Conservation (phyloP, 208 protist species). For the Crithidia bombi region DNA sequence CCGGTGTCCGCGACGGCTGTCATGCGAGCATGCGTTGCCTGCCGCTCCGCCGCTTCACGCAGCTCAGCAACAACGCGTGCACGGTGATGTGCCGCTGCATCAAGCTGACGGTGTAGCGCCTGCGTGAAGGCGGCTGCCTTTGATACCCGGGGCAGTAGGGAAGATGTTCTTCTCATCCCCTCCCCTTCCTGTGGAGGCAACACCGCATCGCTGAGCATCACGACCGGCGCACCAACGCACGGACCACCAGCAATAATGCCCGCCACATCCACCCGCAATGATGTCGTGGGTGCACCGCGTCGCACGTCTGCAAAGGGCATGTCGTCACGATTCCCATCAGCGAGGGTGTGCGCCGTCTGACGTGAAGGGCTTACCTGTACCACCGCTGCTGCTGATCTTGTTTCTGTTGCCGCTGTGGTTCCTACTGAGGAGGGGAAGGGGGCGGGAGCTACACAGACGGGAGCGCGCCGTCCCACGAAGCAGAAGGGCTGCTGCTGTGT, state of each 20-base stretch:
- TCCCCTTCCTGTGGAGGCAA: neutral
- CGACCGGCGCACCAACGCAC: conserved; percentile 5
- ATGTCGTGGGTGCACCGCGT: no score
- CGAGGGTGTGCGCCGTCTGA: conserved; percentile 2
- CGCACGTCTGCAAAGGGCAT: no score
- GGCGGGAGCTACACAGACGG: neutral
- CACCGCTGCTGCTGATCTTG: neutral
- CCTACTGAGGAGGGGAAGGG: neutral
- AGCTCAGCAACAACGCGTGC: conserved; percentile 12
- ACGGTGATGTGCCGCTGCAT: conserved; percentile 8
- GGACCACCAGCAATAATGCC: conserved; percentile 16
- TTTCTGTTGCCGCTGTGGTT: neutral
- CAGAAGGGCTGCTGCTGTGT: neutral
- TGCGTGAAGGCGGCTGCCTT: conserved; percentile 7
- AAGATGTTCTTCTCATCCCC: no score
- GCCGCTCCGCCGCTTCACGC: conserved; percentile 1
- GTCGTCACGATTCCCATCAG: no score
- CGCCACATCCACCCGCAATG: no score
- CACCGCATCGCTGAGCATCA: conserved; percentile 13
- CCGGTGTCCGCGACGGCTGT: neutral
- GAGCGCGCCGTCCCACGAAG: neutral
- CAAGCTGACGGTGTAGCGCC: conserved; percentile 10
- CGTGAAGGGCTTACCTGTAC: neutral
- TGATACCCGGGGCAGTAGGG: no score
- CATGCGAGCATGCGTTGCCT: neutral